phyloP scores from a whole-genome alignment of 768 basidiomycete genomes.

The Boletus pseudopeckii region DNA sequence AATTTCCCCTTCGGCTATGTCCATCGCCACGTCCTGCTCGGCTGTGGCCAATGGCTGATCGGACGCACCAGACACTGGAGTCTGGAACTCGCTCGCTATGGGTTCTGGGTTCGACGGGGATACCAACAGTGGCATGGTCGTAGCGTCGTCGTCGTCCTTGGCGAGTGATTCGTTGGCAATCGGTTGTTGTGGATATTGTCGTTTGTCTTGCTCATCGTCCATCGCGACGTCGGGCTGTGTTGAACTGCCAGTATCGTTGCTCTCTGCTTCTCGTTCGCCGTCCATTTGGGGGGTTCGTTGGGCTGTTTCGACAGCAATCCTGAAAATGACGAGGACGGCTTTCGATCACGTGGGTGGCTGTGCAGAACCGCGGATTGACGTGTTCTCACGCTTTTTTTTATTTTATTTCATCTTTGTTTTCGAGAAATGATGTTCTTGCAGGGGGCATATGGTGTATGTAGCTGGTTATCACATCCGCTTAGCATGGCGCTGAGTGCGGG shows the following conservation, averaged over 20 bases:
- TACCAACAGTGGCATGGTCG: background rate
- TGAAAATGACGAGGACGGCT: conserved; percentile 26
- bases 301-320: conserved; percentile 13
- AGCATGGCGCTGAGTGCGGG: conserved; percentile 36
- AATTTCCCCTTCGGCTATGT: conserved; percentile 16
- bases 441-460: conserved; percentile 38
- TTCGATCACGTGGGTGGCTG: conserved; percentile 29
- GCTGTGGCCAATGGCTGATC: conserved; percentile 24
- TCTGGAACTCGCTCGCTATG: background rate
- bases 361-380: background rate
- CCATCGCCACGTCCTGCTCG: conserved; percentile 26
- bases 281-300: conserved; percentile 22
- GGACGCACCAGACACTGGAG: conserved; percentile 6
- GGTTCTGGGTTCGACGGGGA: conserved; percentile 13
- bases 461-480: conserved; percentile 42
- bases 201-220: conserved; percentile 20
- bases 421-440: too few relatives aligned
- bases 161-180: background rate
- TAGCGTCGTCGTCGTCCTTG: conserved; percentile 1
- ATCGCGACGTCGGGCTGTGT: conserved; percentile 13
- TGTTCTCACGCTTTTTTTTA: conserved; percentile 10
- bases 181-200: conserved; percentile 1
- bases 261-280: conserved; percentile 14
- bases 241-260: background rate
- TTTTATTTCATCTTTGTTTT: too few relatives aligned